These are phyloP conservation scores for Blastomyces parvus DNA, from an alignment of 2,329 filamentous ascomycete genomes.

Conservation along the genomic window DNA sequence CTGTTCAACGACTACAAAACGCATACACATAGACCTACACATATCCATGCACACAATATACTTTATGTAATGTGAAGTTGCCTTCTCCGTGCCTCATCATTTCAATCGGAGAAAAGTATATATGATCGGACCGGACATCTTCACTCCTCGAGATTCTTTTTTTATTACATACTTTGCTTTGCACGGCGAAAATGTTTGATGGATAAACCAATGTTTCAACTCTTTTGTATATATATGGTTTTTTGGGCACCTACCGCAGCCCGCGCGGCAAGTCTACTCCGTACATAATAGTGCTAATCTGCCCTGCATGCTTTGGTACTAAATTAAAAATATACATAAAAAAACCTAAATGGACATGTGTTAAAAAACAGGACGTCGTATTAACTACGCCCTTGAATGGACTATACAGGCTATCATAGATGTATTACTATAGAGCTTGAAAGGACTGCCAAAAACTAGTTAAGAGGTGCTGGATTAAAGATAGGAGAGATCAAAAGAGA, in stretches of 20 bases:
- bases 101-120: not conserved
- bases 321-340: no score
- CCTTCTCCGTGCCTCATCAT: not conserved
- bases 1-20: not conserved
- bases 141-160: not conserved
- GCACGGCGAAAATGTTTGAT: not conserved
- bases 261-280: not conserved
- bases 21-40: not conserved
- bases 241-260: not conserved
- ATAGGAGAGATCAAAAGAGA: no score
- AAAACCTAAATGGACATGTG: not conserved
- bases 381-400: not conserved
- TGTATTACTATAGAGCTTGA: not conserved
- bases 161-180: not conserved
- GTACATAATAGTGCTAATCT: not conserved
- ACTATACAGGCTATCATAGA: not conserved
- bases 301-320: not conserved
- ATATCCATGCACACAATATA: not conserved
- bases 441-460: not conserved
- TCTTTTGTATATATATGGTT: not conserved
- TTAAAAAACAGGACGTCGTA: not conserved
- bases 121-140: not conserved
- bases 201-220: not conserved
- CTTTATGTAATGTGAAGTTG: not conserved
- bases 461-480: not conserved